Percentiles rank a stretch among this genome's conserved stretches.
These are phyloP conservation scores for Clarireedia monteithiana DNA, from an alignment of 2,329 filamentous ascomycete species.

Conservation along the genomic window DNA sequence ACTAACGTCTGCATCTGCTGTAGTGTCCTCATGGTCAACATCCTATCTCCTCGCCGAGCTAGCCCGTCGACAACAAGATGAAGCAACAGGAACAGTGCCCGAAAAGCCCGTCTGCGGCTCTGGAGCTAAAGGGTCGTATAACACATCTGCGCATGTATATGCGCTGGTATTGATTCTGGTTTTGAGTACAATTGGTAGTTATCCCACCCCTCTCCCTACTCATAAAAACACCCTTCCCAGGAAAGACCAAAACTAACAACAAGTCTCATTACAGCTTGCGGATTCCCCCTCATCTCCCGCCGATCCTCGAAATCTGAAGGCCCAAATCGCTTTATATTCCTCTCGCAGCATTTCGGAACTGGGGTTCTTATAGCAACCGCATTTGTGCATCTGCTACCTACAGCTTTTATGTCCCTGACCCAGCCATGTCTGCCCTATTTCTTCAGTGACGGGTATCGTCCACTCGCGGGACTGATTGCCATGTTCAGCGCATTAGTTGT, in stretches of 20 bases:
- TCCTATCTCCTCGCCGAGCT: conserved; percentile 41
- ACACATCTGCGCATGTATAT: conserved; percentile 47
- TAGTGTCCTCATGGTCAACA: conserved; percentile 13
- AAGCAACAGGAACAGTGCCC: conserved; percentile 7
- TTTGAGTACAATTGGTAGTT: conserved; percentile 42
- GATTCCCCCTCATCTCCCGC: conserved; percentile 28
- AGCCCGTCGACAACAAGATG: conserved; percentile 37
- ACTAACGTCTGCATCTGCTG: background rate
- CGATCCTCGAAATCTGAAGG: conserved; percentile 23
- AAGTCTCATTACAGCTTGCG: conserved; percentile 24
- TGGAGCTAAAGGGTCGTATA: conserved; percentile 41
- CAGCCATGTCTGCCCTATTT: conserved; percentile 64
- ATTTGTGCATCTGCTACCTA: conserved; percentile 64
- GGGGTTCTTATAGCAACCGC: conserved; percentile 81
- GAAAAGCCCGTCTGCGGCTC: conserved; percentile 44
- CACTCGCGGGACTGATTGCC: conserved; percentile 72
- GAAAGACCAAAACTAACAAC: background rate
- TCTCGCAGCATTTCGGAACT: conserved; percentile 66
- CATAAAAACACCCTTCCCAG: conserved; percentile 1
- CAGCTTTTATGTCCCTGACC: conserved; percentile 51
- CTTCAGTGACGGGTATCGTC: conserved; percentile 72
- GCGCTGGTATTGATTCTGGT: conserved; percentile 49
- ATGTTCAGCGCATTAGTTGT: conserved; percentile 79
- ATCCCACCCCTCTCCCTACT: background rate
- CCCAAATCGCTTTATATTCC: conserved; percentile 38